phyloP scores from a whole-genome alignment of 2,329 filamentous ascomycete species.

The Diaporthe caulivora region DNA sequence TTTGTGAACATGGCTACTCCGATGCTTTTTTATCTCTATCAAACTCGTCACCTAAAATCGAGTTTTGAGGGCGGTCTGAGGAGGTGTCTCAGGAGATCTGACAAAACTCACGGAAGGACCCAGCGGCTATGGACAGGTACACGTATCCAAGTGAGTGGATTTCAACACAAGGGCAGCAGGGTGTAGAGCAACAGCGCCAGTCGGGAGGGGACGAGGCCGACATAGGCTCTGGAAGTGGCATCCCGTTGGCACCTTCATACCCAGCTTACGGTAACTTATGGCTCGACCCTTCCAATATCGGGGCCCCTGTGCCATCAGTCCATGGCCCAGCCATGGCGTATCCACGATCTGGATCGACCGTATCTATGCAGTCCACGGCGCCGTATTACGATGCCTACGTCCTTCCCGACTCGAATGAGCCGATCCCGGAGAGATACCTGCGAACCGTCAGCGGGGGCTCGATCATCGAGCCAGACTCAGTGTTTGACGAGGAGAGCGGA shows the following conservation, averaged over 20 bases:
- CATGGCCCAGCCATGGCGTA: not conserved
- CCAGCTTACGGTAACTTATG: not conserved
- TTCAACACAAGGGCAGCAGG: not conserved
- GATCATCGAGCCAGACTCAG: not conserved
- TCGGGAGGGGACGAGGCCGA: not conserved
- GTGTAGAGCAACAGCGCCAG: not conserved
- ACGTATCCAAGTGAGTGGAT: conserved; percentile 12
- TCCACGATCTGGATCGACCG: not conserved
- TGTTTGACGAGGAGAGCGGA: conserved; percentile 15
- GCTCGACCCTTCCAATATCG: not conserved
- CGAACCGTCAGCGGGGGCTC: conserved; percentile 1
- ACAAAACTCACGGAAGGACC: not conserved
- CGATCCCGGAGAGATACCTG: not conserved
- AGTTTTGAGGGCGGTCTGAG: no score
- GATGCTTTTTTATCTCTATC: not conserved
- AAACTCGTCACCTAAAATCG: no score
- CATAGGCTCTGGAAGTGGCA: not conserved
- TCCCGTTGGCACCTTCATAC: not conserved
- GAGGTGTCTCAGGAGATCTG: no score
- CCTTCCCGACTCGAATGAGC: not conserved
- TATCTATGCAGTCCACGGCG: not conserved
- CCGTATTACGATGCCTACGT: not conserved
- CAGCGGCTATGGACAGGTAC: not conserved
- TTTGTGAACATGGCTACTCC: not conserved
- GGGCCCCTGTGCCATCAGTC: not conserved